Conservation (phyloP, 768 basidiomycete species). For the Lactarius trivialis region DNA sequence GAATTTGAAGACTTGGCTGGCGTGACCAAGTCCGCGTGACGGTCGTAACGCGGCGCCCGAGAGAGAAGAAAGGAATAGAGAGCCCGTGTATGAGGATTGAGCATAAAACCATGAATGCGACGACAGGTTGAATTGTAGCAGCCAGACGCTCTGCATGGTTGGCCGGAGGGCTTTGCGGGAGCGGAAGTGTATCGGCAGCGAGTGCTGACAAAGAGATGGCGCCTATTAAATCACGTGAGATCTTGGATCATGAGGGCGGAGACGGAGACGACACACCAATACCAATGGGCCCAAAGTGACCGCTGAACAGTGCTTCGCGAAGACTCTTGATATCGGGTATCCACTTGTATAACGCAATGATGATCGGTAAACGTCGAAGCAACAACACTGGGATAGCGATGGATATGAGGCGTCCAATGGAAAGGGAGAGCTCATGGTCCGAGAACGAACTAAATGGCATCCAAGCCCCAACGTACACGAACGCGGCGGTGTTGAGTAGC, state of each 20-base stretch:
- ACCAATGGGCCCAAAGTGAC: constrained; percentile 91
- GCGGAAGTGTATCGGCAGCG: constrained; percentile 55
- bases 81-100: constrained; percentile 88
- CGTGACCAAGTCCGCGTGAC: constrained; percentile 89
- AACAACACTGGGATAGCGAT: constrained; percentile 78
- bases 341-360: constrained; percentile 81
- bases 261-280: constrained; percentile 41
- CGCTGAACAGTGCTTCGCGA: constrained; percentile 88
- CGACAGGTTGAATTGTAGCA: constrained; percentile 83
- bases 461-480: constrained; percentile 96
- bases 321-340: constrained; percentile 96
- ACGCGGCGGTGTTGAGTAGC: constrained; percentile 91
- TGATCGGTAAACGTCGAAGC: constrained; percentile 75
- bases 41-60: constrained; percentile 83
- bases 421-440: constrained; percentile 57
- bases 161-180: constrained; percentile 38
- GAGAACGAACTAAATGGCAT: constrained; percentile 86
- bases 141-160: constrained; percentile 61
- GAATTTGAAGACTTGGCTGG: constrained; percentile 39
- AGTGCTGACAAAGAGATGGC: constrained; percentile 91
- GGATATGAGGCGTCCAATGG: constrained; percentile 78
- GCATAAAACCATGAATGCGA: constrained; percentile 89
- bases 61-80: constrained; percentile 91
- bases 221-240: constrained; percentile 37
- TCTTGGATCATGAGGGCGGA: constrained; percentile 4